A percentile compares a stretch with the other conserved stretches of the same genome.
Conservation (phyloP, 352 stramenopile species). For the Phytopythium cucurbitacearum region DNA sequence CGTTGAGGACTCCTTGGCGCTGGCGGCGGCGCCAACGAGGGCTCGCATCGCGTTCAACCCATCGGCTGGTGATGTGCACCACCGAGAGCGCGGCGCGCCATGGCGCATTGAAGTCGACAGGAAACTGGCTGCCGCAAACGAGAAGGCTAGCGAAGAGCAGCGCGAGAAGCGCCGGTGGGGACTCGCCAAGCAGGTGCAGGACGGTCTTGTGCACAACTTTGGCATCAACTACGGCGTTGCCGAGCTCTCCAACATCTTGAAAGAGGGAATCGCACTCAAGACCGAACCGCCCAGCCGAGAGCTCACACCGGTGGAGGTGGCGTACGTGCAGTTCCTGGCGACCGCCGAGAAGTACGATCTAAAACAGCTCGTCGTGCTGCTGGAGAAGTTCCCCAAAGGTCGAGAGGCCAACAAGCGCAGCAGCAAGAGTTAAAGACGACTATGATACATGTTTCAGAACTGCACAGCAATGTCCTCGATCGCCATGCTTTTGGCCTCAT, state of each 20-base stretch:
- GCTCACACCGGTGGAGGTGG: slow-evolving; percentile 42
- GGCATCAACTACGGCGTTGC: slow-evolving; percentile 69
- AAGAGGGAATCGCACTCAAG: slow-evolving; percentile 47
- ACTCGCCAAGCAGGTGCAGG: slow-evolving; percentile 69
- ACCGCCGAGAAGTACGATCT: slow-evolving; percentile 77
- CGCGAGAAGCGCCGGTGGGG: slow-evolving; percentile 67
- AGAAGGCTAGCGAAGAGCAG: slow-evolving; percentile 47
- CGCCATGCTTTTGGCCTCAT: slow-evolving; percentile 44
- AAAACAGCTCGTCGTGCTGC: slow-evolving; percentile 51
- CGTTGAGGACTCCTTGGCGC: slow-evolving; percentile 14
- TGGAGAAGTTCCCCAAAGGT: slow-evolving; percentile 72
- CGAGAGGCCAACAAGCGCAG: slow-evolving; percentile 17
- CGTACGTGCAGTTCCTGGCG: slow-evolving; percentile 53
- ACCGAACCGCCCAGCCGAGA: slow-evolving; percentile 13
- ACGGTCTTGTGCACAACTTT: slow-evolving; percentile 64
- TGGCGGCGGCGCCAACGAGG: slow-evolving; percentile 8
- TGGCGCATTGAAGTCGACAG: slow-evolving; percentile 46
- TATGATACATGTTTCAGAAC: slow-evolving; percentile 11
- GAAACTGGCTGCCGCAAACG: slow-evolving; percentile 35
- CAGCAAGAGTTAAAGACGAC: slow-evolving; percentile 1
- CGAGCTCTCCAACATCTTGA: slow-evolving; percentile 57
- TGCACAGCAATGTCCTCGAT: slow-evolving; percentile 36
- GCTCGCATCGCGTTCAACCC: slow-evolving; percentile 61
- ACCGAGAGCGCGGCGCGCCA: slow-evolving; percentile 38
- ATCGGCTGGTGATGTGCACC: slow-evolving; percentile 54